Conservation (phyloP, 2,329 filamentous ascomycete species). For the Talaromyces piceae region DNA sequence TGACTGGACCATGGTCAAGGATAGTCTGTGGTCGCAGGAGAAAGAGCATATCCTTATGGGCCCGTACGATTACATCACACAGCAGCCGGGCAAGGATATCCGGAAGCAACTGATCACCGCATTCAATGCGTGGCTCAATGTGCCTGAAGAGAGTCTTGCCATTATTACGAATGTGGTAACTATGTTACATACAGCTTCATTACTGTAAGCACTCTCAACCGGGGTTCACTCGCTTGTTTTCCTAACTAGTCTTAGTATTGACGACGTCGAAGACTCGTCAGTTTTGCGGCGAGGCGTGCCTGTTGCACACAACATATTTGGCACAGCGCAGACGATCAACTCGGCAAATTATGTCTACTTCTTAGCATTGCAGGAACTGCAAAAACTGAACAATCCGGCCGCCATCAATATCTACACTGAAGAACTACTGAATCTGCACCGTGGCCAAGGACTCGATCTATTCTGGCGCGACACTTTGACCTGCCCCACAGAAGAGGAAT, state of each 20-base stretch:
- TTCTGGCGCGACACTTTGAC: slow-evolving; percentile 42
- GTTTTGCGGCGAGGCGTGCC: slow-evolving; percentile 42
- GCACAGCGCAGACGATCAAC: slow-evolving; percentile 46
- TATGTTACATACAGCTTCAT: slow-evolving; percentile 41
- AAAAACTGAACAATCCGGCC: slow-evolving; percentile 31
- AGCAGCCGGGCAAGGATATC: slow-evolving; percentile 40
- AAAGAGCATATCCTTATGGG: slow-evolving; percentile 39
- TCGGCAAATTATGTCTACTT: slow-evolving; percentile 45
- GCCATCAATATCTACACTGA: slow-evolving; percentile 39
- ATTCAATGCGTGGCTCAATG: slow-evolving; percentile 39
- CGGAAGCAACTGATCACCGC: slow-evolving; percentile 38
- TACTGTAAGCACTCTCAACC: no score
- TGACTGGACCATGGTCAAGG: slow-evolving; percentile 32
- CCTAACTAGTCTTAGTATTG: slow-evolving; percentile 27
- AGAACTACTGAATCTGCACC: slow-evolving; percentile 41
- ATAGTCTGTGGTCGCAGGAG: slow-evolving; percentile 29
- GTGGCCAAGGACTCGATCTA: slow-evolving; percentile 43
- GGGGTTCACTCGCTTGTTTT: slow-evolving; percentile 11
- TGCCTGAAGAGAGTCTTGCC: slow-evolving; percentile 32
- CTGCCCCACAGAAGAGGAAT: slow-evolving; percentile 41
- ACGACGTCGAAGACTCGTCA: slow-evolving; percentile 46
- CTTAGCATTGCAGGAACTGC: slow-evolving; percentile 35
- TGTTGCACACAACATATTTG: slow-evolving; percentile 44
- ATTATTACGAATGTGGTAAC: slow-evolving; percentile 38
- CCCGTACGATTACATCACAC: slow-evolving; percentile 39